phyloP scores from a whole-genome alignment of 148 eudicot species.

The Rhododendron molle region DNA sequence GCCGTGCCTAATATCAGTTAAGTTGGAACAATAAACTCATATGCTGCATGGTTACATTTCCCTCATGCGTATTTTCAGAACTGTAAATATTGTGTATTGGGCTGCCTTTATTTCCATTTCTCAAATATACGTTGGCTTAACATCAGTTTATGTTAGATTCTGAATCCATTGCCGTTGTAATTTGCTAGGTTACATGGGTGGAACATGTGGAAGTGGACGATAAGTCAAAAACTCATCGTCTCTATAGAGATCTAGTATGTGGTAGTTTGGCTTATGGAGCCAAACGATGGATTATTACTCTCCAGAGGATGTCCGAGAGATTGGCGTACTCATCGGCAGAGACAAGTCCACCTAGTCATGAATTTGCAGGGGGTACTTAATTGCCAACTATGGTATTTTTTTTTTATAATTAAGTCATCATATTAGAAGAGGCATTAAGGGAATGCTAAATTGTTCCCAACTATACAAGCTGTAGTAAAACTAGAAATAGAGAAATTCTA shows the following conservation, averaged over 20 bases:
- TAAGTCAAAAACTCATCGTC: constrained; percentile 14
- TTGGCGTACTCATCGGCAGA: neutral
- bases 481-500: too few relatives aligned
- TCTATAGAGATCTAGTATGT: constrained; percentile 26
- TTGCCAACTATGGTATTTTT: neutral
- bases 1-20: neutral
- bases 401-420: neutral
- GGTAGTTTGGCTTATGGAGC: constrained; percentile 19
- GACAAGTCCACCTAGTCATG: neutral
- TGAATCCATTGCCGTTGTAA: neutral
- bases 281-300: constrained; percentile 12
- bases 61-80: neutral
- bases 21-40: neutral
- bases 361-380: constrained; percentile 7
- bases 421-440: neutral
- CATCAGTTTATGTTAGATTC: neutral
- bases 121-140: neutral
- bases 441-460: neutral
- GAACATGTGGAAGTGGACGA: constrained; percentile 38
- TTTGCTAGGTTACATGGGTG: constrained; percentile 32
- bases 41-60: neutral
- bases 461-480: too few relatives aligned
- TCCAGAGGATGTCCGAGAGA: constrained; percentile 24
- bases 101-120: neutral
- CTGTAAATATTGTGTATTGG: neutral